Evolutionary conservation across 192 early-diverging fungal species (phyloP).

Genomic region (Gonapodya prolifera): DNA sequence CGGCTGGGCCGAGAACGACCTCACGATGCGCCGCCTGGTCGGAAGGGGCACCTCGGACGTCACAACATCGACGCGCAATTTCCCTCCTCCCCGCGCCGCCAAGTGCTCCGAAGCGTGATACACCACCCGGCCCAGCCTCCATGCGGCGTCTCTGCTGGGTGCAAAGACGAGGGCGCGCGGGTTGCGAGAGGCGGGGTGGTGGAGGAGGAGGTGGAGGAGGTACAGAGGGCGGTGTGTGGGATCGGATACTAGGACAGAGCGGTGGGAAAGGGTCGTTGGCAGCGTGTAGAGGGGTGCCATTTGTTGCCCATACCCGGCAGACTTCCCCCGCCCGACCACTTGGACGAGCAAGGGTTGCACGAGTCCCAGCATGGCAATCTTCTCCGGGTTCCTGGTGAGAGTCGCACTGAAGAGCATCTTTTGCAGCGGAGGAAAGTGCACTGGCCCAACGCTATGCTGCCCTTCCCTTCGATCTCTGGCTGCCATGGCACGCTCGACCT

Average conservation of each 20-base stretch:
- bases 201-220: conserved; percentile 67
- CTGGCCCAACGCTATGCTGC: neutral
- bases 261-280: conserved; percentile 53
- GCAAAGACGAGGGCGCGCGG: conserved; percentile 63
- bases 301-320: conserved; percentile 14
- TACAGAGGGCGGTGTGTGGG: conserved; percentile 68
- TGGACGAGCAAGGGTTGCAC: conserved; percentile 72
- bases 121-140: conserved; percentile 61
- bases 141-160: conserved; percentile 80
- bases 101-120: conserved; percentile 38
- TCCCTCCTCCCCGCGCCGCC: conserved; percentile 3
- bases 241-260: conserved; percentile 47
- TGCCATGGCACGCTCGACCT: neutral
- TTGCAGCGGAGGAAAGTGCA: conserved; percentile 34
- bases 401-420: conserved; percentile 96
- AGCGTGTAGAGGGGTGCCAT: conserved; percentile 12
- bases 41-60: neutral
- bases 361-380: conserved; percentile 73
- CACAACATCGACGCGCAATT: neutral
- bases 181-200: conserved; percentile 39
- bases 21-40: neutral
- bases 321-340: conserved; percentile 20
- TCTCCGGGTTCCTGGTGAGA: conserved; percentile 82
- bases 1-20: neutral
- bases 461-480: neutral